Evolutionary conservation across 345 rosid genomes (phyloP), one percentile per base, ranked within the genome.

Genomic region (Heritiera littoralis): DNA sequence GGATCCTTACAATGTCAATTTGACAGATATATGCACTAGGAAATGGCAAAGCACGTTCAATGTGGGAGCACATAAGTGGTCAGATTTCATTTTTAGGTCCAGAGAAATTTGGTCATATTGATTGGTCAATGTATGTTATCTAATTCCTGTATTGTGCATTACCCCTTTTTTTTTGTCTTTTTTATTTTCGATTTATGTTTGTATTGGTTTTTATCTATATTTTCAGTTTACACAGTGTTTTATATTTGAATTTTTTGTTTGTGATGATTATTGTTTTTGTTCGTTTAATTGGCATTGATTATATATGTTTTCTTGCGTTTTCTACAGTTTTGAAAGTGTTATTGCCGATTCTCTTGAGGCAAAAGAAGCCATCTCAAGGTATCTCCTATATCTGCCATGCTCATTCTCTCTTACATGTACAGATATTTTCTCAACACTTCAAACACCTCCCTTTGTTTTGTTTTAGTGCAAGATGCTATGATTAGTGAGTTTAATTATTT

Each of bases 331-430:
- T 89, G 96, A 95, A 88, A 96, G 97, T 80, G 84, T 95, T 81
- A 80, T 95, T 78, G 93, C 88, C 35, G 94, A 91, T 86, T 95
- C 98, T 40, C 85, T 95, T 81, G 97, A 90, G 87, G 94, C 92
- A 76, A 88, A 91, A 86, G 97, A 86, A 80, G 94, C 87, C 17
- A 83, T 95, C 83, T 89, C 95, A 83, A 91, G 98, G 99, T 79
- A 83, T 79, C 61, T 49, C 77, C 66, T 73, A 64, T 75, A 45
- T 40, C 4, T 55, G 28, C 66, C 65, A 79, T 11, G 14, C 14
- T n/a, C 2, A 9, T 56, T 3, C 10, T 48, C 7, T 28, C 58
- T 81, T 43, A 69, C 63, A n/a, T 66, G 63, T 56, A 72, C 77
- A 41, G 15, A 30, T 2, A 13, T 51, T 41, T 59, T 59, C 4